Evolutionary conservation across 805 yeast species (phyloP), one percentile per base, ranked within the genome.

Genomic region (Wickerhamiella qilinensis): DNA sequence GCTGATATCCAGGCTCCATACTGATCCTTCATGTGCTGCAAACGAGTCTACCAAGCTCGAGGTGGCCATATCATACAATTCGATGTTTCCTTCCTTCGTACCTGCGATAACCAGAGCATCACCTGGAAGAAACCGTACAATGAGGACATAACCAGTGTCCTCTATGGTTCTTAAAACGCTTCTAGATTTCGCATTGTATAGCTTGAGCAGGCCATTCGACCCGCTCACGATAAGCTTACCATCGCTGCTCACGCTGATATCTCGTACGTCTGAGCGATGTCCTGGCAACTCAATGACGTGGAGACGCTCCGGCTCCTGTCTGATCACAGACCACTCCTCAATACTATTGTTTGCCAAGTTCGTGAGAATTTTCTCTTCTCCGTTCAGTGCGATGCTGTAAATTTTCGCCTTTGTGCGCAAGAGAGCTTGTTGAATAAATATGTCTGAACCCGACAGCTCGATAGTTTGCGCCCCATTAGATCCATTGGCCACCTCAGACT

Each of bases 1-100:
- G 2, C 88, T 73, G 25, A 91, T 55, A 55, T 88, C 95, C 48
- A 91, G 64, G 1, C 94, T 77, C 96, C 96, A 91, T 36, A 91
- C 71, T 1, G 95, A 82, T 8, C 68, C 71, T 53, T 83, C 94
- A 0, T 94, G 96, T 25, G 63, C 69, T 41, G 77, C 79, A 8
- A 80, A 68, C 20, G 73, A 63, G 44, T 77, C 81, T 3, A 91
- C 57, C 45, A 81, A 57, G 1, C 85, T 66, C 0, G 95, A 81
- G 1, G 85, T 71, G 0, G 94, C 81, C 39, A 91, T 70, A 57
- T 91, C 98, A 53, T 78, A 81, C 34, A 91, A 63, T 51, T 82
- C 88, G 38, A 91, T 58, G 40, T 72, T 73, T 34, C 99, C 99
- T 43, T 73, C 72, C 55, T 85, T 84, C 43, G 91, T 84, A 30